Evolutionary conservation across 129 eudicot species (phyloP), one percentile per base, ranked within the genome.

Genomic region (Logfia minima): DNA sequence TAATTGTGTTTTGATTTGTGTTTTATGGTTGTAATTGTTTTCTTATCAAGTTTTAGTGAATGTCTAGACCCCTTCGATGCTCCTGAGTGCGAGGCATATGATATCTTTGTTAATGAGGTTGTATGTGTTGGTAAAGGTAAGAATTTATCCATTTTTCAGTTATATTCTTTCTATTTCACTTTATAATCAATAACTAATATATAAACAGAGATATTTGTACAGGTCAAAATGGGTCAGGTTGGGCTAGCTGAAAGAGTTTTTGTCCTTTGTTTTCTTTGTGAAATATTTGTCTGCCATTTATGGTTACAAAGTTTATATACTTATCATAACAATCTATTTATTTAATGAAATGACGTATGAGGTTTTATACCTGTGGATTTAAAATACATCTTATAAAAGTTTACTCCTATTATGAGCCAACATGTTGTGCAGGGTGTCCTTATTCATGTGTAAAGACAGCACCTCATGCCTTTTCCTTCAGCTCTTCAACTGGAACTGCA

Each of bases 71-170:
- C 99, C 66, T 95, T 95, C 79, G 99, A 95, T 68, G 80, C 84
- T 63, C 99, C 99, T 51, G 99, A 95, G 81, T 89, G 90, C 55
- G 99, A 95, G 82, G 99, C 97, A 51, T 83, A 86, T 75, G 99
- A 95, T 79, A 43, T 95, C 82, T 95, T 95, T 69, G 94, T 95
- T 71, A 95, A 95, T 80, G 99, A 86, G 84, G 72, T 81, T 86
- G 77, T 89, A 31, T 95, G 99, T 76, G 82, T 84, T 71, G 99
- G 99, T 23, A 85, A 83, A 89, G 94, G 99, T 91, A 80, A 79
- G n/a, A 60, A 18, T 61, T 34, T 65, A 68, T 53, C 77, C 67
- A 1, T 66, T 83, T 23, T 34, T 64, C 31, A 61, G 2, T 2
- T 14, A 24, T 51, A 3, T 53, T 66, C 26, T 66, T 17, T 66